Base-by-base conservation (phyloP, 257 asterid genomes). In the Fraxinus cuspidata region DNA sequence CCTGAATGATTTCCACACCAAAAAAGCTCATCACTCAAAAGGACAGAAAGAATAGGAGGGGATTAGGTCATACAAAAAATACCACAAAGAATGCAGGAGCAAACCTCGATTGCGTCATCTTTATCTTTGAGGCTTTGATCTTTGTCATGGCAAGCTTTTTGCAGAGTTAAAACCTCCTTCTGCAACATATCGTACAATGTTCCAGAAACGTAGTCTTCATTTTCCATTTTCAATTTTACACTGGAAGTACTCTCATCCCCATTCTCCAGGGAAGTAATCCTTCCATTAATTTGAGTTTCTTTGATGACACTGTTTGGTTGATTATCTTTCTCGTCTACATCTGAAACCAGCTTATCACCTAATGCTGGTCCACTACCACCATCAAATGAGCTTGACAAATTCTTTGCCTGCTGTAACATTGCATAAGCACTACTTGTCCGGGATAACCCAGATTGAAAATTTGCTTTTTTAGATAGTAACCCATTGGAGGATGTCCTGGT, bases 81-180 rank as follows among this genome's bases (percentile, higher is more conserved):
- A 42, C 64, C 40, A 56, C 65, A 44, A 58, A 42, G 42, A 70
- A 77, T 3, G n/a, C 44, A 44, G 78, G 65, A 79, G 21, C 78
- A 64, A 15, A 94, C 98, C 99, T 91, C 97, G 34, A 94, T 88
- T 10, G 94, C 94, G 2, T 90, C 97, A 77, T 90, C 95, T 86
- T 89, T 94, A 85, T 92, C 97, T 84, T 92, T 94, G 42, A 92
- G 85, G 87, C 85, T 81, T 74, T 89, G 97, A 84, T 91, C 95
- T 84, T 94, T 92, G 87, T 87, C 95, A 53, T 84, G 85, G 87
- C 97, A 90, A 78, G 92, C 87, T 87, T 88, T 94, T 63, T 92
- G 86, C 86, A 94, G 84, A 25, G 80, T 23, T 74, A 90, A 85
- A 77, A 92, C 97, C 89, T 92, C 99, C 87, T 91, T 94, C 87